phyloP scores from a whole-genome alignment of 768 basidiomycete species.

The Suillus placidus region DNA sequence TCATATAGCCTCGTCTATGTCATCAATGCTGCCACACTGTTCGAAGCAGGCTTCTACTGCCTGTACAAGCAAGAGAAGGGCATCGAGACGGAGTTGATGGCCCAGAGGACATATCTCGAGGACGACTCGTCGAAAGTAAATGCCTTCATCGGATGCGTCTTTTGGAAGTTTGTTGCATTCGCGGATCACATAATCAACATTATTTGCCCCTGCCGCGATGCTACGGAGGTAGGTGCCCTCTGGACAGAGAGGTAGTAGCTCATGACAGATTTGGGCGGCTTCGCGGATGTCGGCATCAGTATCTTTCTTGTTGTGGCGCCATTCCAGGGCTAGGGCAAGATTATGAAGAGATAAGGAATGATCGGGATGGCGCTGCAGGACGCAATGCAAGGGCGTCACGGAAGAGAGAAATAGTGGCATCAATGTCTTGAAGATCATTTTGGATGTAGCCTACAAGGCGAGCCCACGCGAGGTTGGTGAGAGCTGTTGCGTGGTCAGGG shows the following conservation, averaged over 20 bases:
- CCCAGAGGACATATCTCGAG: too few relatives aligned
- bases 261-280: background rate
- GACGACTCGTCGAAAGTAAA: too few relatives aligned
- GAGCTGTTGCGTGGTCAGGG: conserved; percentile 1
- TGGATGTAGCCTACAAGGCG: background rate
- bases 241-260: background rate
- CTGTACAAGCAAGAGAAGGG: too few relatives aligned
- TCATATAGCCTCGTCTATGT: conserved; percentile 16
- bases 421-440: background rate
- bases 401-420: background rate
- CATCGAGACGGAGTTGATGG: too few relatives aligned
- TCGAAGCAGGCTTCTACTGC: too few relatives aligned
- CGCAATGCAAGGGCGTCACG: conserved; percentile 11
- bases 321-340: conserved; percentile 16
- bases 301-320: conserved; percentile 11
- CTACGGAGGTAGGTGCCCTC: background rate
- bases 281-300: conserved; percentile 19
- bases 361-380: conserved; percentile 11
- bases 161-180: too few relatives aligned
- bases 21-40: background rate
- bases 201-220: too few relatives aligned
- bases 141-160: too few relatives aligned
- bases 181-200: too few relatives aligned
- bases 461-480: conserved; percentile 4
- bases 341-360: conserved; percentile 11